Evolutionary conservation across 495 filamentous ascomycete genomes (phyloP).

Genomic region (Penicillium psychrofluorescens): DNA sequence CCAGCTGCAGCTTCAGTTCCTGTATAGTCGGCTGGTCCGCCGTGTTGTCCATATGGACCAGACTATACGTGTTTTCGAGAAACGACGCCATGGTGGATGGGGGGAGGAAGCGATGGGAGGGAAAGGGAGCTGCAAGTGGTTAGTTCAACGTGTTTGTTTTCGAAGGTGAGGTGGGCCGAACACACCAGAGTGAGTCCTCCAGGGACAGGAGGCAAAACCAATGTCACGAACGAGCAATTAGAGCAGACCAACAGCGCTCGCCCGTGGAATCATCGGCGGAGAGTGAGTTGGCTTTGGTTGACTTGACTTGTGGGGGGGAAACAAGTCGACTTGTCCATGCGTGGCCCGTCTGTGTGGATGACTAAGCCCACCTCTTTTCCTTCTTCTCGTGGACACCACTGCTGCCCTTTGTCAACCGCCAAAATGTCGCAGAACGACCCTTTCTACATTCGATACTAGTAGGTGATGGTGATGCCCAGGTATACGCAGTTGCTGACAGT

Average conservation of each 20-base stretch:
- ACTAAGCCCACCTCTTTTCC: slow-evolving; percentile 34
- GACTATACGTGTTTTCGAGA: slow-evolving; percentile 85
- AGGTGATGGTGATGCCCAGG: slow-evolving; percentile 35
- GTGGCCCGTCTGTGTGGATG: slow-evolving; percentile 43
- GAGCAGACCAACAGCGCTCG: slow-evolving; percentile 35
- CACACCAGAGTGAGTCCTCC: slow-evolving; percentile 25
- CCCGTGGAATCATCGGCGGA: slow-evolving; percentile 31
- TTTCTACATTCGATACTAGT: slow-evolving; percentile 99
- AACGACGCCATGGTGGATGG: slow-evolving; percentile 80
- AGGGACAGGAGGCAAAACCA: slow-evolving; percentile 9
- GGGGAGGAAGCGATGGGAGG: slow-evolving; percentile 14
- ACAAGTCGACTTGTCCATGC: slow-evolving; percentile 38
- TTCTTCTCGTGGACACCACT: slow-evolving; percentile 9
- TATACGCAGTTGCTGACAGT: slow-evolving; percentile 43
- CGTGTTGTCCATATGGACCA: slow-evolving; percentile 93
- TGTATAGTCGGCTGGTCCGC: slow-evolving; percentile 84
- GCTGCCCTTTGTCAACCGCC: neutral
- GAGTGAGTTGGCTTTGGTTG: no score
- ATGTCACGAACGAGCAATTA: slow-evolving; percentile 21
- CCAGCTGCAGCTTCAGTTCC: slow-evolving; percentile 87
- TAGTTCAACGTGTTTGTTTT: slow-evolving; percentile 12
- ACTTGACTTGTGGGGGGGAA: slow-evolving; percentile 9
- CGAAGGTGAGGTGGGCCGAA: neutral
- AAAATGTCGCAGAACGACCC: slow-evolving; percentile 60
- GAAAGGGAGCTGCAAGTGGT: slow-evolving; percentile 34